Percentiles rank a stretch among this genome's conserved stretches.
Conservation (phyloP, 352 stramenopile species). For the Globisporangium recalcitrans region DNA sequence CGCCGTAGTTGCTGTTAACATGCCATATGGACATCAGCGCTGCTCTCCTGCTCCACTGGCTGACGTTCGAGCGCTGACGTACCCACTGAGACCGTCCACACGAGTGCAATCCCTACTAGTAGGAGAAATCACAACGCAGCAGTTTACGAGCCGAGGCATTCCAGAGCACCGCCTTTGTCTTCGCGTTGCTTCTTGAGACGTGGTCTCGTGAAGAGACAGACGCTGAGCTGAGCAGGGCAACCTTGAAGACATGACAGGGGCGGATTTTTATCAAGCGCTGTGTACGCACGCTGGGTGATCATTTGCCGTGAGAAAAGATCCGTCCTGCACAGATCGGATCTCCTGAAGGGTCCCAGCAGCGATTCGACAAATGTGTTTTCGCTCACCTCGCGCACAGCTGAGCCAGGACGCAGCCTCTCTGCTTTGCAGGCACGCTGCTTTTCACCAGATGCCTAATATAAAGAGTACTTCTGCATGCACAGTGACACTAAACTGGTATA, state of each 20-base stretch:
- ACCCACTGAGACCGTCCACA: too few relatives aligned
- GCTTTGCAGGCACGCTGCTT: neutral
- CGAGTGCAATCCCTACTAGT: too few relatives aligned
- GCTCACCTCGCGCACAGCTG: neutral
- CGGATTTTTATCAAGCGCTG: neutral
- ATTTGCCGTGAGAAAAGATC: neutral
- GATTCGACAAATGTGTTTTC: neutral
- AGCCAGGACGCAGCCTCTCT: neutral
- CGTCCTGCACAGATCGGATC: neutral
- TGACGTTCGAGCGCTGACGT: too few relatives aligned
- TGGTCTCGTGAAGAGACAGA: neutral
- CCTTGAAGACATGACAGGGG: neutral
- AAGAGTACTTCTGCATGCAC: too few relatives aligned
- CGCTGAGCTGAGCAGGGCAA: neutral
- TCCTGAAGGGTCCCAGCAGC: too few relatives aligned
- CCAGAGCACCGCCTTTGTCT: neutral
- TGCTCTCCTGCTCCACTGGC: too few relatives aligned
- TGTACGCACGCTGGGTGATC: neutral
- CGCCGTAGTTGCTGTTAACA: too few relatives aligned
- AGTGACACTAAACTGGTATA: too few relatives aligned
- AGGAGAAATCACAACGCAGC: neutral
- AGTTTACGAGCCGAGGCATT: neutral
- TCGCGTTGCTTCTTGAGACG: neutral
- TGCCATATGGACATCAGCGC: too few relatives aligned
- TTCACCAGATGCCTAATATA: too few relatives aligned